These are phyloP conservation scores for Neurospora sublineolata DNA, from an alignment of 495 filamentous ascomycete species.

Conservation along the genomic window DNA sequence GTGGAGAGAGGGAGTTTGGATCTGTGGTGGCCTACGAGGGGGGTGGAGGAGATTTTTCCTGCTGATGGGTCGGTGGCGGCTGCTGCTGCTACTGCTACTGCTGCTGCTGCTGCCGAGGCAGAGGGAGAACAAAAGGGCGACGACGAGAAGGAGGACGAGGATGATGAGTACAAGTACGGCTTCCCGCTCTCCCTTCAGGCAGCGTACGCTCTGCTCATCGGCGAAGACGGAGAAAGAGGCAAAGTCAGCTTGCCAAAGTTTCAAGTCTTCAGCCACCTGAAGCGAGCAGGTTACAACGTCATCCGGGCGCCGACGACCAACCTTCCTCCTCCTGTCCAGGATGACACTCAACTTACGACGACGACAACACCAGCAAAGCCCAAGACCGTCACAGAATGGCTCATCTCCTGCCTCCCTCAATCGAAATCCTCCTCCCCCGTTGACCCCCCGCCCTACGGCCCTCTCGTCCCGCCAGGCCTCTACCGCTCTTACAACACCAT, in stretches of 20 bases:
- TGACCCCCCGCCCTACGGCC: constrained; percentile 38
- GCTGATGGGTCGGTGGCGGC: not conserved
- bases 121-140: constrained; percentile 14
- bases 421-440: not conserved
- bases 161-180: constrained; percentile 44
- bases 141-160: constrained; percentile 12
- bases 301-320: constrained; percentile 48
- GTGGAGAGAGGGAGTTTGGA: constrained; percentile 80
- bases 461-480: constrained; percentile 60
- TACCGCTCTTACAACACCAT: constrained; percentile 72
- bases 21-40: constrained; percentile 59
- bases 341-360: not conserved
- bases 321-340: constrained; percentile 1
- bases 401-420: constrained; percentile 26
- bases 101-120: constrained; percentile 4
- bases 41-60: constrained; percentile 30
- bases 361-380: not conserved
- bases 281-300: constrained; percentile 71
- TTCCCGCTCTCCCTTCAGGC: constrained; percentile 82
- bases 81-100: constrained; percentile 1
- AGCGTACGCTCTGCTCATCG: constrained; percentile 71
- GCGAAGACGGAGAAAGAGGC: constrained; percentile 46
- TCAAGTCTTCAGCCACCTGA: constrained; percentile 74
- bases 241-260: constrained; percentile 66
- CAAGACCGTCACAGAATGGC: constrained; percentile 28